Base-by-base conservation (phyloP, 352 stramenopile species). In the Phytophthora colocasiae region DNA sequence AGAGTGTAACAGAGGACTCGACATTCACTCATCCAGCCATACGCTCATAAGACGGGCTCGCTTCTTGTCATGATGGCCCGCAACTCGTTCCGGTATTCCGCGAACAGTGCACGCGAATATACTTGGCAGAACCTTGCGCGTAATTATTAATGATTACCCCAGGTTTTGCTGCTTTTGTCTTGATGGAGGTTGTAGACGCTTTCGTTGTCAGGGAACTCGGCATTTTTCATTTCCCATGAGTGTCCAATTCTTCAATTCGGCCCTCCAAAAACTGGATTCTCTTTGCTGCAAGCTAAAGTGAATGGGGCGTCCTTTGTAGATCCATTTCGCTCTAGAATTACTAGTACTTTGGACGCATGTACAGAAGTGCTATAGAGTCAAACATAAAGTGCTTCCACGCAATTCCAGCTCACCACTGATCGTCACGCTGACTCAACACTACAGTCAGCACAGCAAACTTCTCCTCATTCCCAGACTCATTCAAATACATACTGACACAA, bases 191-290 rank as follows among this genome's bases (percentile, higher is more conserved):
- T 46, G 55, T 4, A 75, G 34, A 75, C 15, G 19, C 62, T 55
- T 8, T 22, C 17, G 19, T 56, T 45, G 15, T 34, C 19, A 24
- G 32, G 8, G 32, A 63, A 57, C 0, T 51, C 8, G 0, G 66
- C 60, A 7, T 49, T 24, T 1, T 55, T 55, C 38, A 75, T 75
- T 26, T 54, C 36, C 66, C 66, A 70, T 34, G 67, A 65, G 24
- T 62, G 10, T 47, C 27, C 9, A 50, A 14, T 6, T 14, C 24
- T 44, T 38, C 6, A 55, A 58, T 32, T 50, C 50, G 34, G 10
- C 24, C 15, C 40, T 73, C 55, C 3, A 69, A 10, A 58, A 46
- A 69, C 29, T 72, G 29, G 6, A 59, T 12, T 52, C 55, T 27
- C 34, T 44, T 32, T 12, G 9, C 17, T 8, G 44, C 48, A 19